phyloP scores from a whole-genome alignment of 208 protist species.

The Trypanosoma melophagium region DNA sequence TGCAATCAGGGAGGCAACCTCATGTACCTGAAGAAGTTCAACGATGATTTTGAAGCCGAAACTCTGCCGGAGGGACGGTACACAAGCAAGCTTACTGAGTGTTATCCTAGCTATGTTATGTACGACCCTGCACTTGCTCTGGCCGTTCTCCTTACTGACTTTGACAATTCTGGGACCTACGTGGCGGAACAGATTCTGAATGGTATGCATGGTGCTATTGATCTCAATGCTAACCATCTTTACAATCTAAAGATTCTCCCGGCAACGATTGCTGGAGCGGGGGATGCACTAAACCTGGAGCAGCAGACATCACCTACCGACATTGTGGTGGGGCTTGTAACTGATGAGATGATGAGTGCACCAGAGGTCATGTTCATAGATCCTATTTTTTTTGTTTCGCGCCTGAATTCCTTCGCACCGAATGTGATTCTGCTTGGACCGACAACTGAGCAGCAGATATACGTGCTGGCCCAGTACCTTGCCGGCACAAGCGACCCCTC shows the following conservation, averaged over 20 bases:
- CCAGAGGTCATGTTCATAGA: conserved; percentile 30
- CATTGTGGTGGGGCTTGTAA: conserved; percentile 8
- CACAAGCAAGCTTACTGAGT: conserved; percentile 5
- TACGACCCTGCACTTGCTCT: conserved; percentile 4
- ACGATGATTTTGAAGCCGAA: neutral
- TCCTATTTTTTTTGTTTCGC: conserved; percentile 21
- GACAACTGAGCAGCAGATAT: conserved; percentile 57
- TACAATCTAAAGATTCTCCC: conserved; percentile 10
- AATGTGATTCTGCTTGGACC: conserved; percentile 36
- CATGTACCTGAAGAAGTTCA: conserved; percentile 25
- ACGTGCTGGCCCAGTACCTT: conserved; percentile 36
- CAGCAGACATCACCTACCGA: neutral
- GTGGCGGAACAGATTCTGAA: neutral
- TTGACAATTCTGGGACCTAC: neutral
- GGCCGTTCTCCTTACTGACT: neutral
- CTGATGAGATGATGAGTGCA: conserved; percentile 12
- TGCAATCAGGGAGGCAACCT: conserved; percentile 51
- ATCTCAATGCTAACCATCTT: neutral
- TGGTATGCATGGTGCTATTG: neutral
- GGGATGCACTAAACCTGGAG: neutral
- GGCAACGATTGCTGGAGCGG: neutral
- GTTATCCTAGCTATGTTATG: conserved; percentile 13
- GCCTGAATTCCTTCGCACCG: neutral
- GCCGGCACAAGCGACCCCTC: conserved; percentile 1
- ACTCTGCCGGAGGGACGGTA: conserved; percentile 12